Evolutionary conservation across 768 basidiomycete genomes (phyloP), one percentile per base, ranked within the genome.

Genomic region (Amanita molliuscula): DNA sequence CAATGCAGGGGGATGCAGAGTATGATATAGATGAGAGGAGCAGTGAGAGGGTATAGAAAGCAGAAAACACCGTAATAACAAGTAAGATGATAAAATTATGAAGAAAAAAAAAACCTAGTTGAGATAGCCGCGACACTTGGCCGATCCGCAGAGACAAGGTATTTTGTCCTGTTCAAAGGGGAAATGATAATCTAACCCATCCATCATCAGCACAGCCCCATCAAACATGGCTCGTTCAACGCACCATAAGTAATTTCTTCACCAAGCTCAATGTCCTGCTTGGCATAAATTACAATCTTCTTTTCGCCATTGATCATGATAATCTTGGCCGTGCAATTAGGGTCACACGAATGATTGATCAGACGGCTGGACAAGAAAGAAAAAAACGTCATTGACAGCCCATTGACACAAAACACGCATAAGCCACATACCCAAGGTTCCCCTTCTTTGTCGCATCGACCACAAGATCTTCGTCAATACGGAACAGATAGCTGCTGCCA

Each of bases 371-470:
- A 52, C 34, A 11, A 9, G n/a, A 13, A 11, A 11, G 6, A 46
- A 16, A 53, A 40, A 50, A 25, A 20, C 18, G 11, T 37, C 43
- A 50, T 54, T 48, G 48, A 43, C 34, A 44, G 11, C 47, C 47
- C 51, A 47, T 53, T 47, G 9, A 28, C 55, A 50, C 37, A 55
- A 41, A 41, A 35, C 34, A 44, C 51, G 34, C 47, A 28, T 41
- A 42, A 47, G 50, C 44, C 40, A 78, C 90, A 53, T 64, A 95
- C 93, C 94, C 95, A 61, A 99, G 84, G 67, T 94, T 96, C 25
- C 96, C 96, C 71, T 93, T 95, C 81, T 95, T 96, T 41, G 96
- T 99, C 2, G 96, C 96, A 68, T 99, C 96, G 61, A 97, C 95
- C 52, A 98, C 94, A 56, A 93, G 69, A 64, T 99, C 95, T 62